These are phyloP conservation scores for Phytophthora hibernalis DNA, from an alignment of 352 stramenopile species.

Conservation along the genomic window DNA sequence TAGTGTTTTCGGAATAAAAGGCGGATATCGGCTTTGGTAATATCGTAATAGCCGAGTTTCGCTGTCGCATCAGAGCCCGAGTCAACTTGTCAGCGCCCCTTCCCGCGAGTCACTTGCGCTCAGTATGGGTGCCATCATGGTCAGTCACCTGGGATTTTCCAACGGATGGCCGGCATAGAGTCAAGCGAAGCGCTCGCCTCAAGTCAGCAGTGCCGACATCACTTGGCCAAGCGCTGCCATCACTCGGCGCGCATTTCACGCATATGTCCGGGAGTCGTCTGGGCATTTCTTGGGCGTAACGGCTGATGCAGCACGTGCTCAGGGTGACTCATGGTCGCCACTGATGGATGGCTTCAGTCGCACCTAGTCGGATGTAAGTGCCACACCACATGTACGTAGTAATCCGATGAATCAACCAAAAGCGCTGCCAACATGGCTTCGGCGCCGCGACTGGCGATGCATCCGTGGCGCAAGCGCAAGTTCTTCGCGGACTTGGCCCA, in stretches of 20 bases:
- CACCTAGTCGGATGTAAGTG: conserved; percentile 2
- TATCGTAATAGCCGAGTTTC: neutral
- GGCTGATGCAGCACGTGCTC: neutral
- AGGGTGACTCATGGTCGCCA: conserved; percentile 2
- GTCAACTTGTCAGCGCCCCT: conserved; percentile 42
- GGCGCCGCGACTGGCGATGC: conserved; percentile 36
- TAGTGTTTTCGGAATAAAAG: neutral
- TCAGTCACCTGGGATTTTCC: conserved; percentile 15
- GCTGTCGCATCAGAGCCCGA: conserved; percentile 33
- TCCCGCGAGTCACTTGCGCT: conserved; percentile 20
- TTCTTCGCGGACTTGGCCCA: conserved; percentile 74
- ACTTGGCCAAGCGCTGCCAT: too few relatives aligned
- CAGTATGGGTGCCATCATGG: conserved; percentile 28
- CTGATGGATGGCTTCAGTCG: conserved; percentile 23
- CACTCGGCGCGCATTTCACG: conserved; percentile 9
- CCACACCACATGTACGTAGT: conserved; percentile 19
- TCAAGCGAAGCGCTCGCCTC: neutral
- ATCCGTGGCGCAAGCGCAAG: conserved; percentile 79
- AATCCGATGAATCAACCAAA: too few relatives aligned
- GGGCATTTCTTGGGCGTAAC: conserved; percentile 12
- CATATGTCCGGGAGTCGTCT: conserved; percentile 9
- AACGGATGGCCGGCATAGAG: conserved; percentile 22
- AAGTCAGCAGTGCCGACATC: neutral
- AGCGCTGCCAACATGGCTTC: neutral
- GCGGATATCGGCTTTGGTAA: neutral